These are phyloP conservation scores for Ormosia semicastrata DNA, from an alignment of 306 rosid species.

Conservation along the genomic window DNA sequence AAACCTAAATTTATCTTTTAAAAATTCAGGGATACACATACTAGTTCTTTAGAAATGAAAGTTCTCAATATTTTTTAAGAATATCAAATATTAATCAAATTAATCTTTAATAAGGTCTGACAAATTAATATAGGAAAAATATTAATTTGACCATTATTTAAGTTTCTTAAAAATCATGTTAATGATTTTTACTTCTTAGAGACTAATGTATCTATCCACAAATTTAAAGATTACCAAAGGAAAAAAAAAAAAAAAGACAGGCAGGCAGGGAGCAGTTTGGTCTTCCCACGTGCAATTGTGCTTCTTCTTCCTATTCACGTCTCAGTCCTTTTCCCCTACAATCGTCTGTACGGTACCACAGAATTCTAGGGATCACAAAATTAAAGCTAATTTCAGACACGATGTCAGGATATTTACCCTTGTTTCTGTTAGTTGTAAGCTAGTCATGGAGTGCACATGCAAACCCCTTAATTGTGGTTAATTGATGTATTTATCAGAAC, in stretches of 20 bases:
- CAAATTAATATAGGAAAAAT: no score
- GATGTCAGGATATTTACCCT: background rate
- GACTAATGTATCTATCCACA: no score
- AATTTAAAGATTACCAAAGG: no score
- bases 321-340: constrained; percentile 1
- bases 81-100: no score
- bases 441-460: constrained; percentile 52
- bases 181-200: no score
- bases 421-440: constrained; percentile 18
- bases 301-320: constrained; percentile 31
- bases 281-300: constrained; percentile 73
- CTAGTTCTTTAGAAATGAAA: no score
- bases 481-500: background rate
- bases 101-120: no score
- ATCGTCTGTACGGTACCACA: constrained; percentile 48
- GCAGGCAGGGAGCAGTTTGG: constrained; percentile 34
- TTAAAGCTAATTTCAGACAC: background rate
- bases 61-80: no score
- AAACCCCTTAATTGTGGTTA: constrained; percentile 7
- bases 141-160: no score
- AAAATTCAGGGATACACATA: no score
- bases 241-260: background rate
- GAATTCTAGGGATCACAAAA: constrained; percentile 49
- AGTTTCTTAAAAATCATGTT: no score
- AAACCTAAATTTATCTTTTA: no score